Base-by-base conservation (phyloP, 2,329 filamentous ascomycete species). In the Diaporthe citri region DNA sequence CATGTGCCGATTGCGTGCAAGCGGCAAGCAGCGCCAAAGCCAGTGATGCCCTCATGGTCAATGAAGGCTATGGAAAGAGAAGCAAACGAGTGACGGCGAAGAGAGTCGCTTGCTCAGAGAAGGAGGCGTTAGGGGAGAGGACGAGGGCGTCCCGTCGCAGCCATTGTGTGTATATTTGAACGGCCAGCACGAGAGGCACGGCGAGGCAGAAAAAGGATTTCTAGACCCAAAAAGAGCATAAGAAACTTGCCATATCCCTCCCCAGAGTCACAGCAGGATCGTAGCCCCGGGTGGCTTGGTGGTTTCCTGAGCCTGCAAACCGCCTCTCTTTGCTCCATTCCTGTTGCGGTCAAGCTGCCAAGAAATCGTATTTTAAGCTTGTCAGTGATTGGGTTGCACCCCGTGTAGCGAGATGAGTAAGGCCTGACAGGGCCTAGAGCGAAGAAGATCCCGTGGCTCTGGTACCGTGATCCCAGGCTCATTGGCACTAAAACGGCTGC, bases 341-440 rank as follows among this genome's bases (percentile, higher is more conserved):
- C 75, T 43, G 36, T 70, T 74, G 43, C 31, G 67, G 72, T 36
- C 31, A 34, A 39, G 46, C 31, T 25, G 66, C 67, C 52, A 74
- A 71, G 70, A 28, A 52, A 20, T 69, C 55, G 59, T 72, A 69
- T 51, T 70, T 76, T 74, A 76, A 76, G 72, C 67, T 76, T 74
- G 72, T 48, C 55, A 41, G 31, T 59, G 17, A 70, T 72, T 74
- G 72, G 71, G 72, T 48, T 74, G 20, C 25, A 31, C 43, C 28
- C 17, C 60, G 17, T 13, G 17, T 69, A 74, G 67, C 69, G 72
- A 74, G 31, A 76, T 76, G 67, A 71, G 56, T 56, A 25, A 56
- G 46, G 55, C 72, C 59, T 39, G n/a, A 56, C 20, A 64, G 71
- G 57, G 57, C 57, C 71, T 72, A 64, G 55, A 62, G 64, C 64